Percentiles rank a stretch among this genome's conserved stretches.
Conservation (phyloP, 805 yeast genomes). For the Scheffersomyces coipomensis region DNA sequence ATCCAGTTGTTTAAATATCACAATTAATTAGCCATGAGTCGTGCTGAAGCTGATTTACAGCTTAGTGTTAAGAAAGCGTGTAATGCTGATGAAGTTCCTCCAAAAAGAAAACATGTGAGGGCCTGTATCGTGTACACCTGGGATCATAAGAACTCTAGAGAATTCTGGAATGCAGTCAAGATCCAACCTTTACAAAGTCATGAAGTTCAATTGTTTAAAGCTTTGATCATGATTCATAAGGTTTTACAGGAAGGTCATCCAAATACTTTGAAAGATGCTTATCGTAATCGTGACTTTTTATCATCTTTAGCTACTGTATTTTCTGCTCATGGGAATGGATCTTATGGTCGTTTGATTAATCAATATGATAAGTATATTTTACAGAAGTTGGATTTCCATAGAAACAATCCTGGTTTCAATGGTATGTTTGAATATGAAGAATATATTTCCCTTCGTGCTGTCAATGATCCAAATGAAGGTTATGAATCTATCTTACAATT, state of each 20-base stretch:
- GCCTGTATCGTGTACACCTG: constrained; percentile 94
- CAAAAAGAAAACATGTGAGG: constrained; percentile 93
- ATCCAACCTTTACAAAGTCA: constrained; percentile 76
- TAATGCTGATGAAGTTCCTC: constrained; percentile 81
- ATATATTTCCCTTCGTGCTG: constrained; percentile 81
- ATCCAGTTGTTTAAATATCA: no score
- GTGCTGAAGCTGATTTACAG: constrained; percentile 47
- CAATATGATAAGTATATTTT: constrained; percentile 74
- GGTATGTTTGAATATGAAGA: constrained; percentile 97
- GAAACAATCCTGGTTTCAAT: constrained; percentile 82
- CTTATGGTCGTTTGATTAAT: constrained; percentile 70
- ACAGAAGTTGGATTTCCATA: constrained; percentile 78
- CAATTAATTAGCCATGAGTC: constrained; percentile 30
- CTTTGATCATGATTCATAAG: constrained; percentile 82
- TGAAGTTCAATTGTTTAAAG: constrained; percentile 82
- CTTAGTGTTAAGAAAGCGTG: constrained; percentile 80
- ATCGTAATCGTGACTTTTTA: constrained; percentile 74
- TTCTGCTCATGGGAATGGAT: constrained; percentile 34
- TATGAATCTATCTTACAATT: constrained; percentile 84
- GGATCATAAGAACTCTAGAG: constrained; percentile 85
- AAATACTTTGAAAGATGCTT: constrained; percentile 75
- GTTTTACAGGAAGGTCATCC: constrained; percentile 99
- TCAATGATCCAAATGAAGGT: constrained; percentile 94
- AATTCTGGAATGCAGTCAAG: constrained; percentile 83
- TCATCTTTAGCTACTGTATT: constrained; percentile 64